Base-by-base conservation (phyloP, 805 yeast species). In the Starmerella stigmatis region DNA sequence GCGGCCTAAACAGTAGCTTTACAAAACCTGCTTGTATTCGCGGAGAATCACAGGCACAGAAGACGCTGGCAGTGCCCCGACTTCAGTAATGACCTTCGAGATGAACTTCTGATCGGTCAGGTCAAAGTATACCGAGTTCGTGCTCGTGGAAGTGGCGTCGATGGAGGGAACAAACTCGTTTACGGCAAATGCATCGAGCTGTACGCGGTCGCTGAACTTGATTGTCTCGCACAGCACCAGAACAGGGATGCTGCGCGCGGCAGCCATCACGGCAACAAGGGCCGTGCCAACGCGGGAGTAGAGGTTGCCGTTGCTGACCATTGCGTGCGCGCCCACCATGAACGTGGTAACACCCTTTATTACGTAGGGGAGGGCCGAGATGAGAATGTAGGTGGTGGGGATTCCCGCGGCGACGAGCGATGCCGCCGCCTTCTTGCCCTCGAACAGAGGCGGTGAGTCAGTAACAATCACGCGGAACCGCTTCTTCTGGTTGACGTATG, bases 61-160 rank as follows among this genome's bases (percentile, higher is more conserved):
- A n/a, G 94, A 82, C 34, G 98, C 95, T 10, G 98, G 98, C 54
- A 92, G 71, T 2, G 94, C 85, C 23, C 98, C 98, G 52, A 89
- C 77, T 63, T 92, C 98, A 2, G 97, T 92, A 44, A 92, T 86
- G 48, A 92, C 86, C 67, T 92, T 92, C 62, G 89, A 88, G 57
- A 92, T 85, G 59, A 82, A 84, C 55, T 80, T 84, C 12, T 95
- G 94, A 28, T 96, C 96, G 1, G 97, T 89, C 56, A 92, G 71
- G 64, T 92, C 98, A 63, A 85, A 92, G 74, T 92, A 73, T 52
- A 92, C 78, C 59, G 86, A 86, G 58, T 88, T 75, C 22, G 86
- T 74, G 63, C 79, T 81, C 12, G 39, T 15, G 3, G 19, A 4
- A 57, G 86, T 70, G 12, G 16, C 41, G 47, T 44, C 45, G 6